Base-by-base conservation (phyloP, 2,329 filamentous ascomycete species). In the Emmonsia crescens region DNA sequence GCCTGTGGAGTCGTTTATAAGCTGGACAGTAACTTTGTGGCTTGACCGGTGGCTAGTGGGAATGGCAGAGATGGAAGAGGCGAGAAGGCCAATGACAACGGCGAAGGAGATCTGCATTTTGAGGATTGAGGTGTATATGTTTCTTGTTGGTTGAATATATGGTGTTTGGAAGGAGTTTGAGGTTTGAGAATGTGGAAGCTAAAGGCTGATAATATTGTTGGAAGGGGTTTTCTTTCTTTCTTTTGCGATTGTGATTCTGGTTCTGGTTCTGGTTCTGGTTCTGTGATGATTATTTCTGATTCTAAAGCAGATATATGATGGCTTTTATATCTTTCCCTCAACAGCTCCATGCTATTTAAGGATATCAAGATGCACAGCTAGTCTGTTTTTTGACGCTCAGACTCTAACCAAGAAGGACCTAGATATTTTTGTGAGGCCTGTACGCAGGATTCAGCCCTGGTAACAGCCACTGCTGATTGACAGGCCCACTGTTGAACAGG, bases 71-170 rank as follows among this genome's bases (percentile, higher is more conserved):
- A 46, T 57, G 56, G 27, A 57, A 16, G 40, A 33, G 40, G 56
- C 19, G 27, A 57, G 56, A 24, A 57, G 38, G 24, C 40, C 21
- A 16, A 57, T 6, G 56, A 48, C 16, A 38, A 57, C 14, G 5
- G 27, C 56, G 29, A 57, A 16, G 27, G 56, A 57, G 40, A 38
- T 40, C 8, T 57, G 56, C 56, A 57, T 57, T 48, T 57, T 57
- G 38, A 31, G 9, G 40, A 33, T 6, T 46, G 56, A 57, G 40
- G 40, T 57, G 21, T 9, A 27, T 57, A 5, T 14, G 12, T 31
- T 57, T 46, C 21, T 57, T 57, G 24, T 16, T 10, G 8, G 19
- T 21, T 46, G 56, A 21, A 6, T 24, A n/a, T 44, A 31, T 36
- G 3, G 9, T 10, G 19, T 36, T 54, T 54, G 49, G 8, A n/a